phyloP scores from a whole-genome alignment of 805 yeast genomes.

The Maudiozyma barnettii region DNA sequence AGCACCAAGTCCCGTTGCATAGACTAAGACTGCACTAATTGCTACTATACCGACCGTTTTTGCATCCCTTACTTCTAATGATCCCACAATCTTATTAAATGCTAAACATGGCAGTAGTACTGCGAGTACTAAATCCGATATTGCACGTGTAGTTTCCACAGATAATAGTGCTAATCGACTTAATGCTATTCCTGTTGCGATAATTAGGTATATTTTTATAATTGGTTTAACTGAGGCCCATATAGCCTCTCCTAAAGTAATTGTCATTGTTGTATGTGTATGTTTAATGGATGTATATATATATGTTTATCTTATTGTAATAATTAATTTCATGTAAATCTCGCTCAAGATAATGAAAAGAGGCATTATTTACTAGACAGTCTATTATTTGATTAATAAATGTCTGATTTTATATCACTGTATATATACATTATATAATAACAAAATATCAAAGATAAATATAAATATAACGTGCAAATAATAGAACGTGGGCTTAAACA shows the following conservation, averaged over 20 bases:
- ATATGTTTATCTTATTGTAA: no score
- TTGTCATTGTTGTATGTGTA: conserved; percentile 16
- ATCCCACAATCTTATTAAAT: conserved; percentile 51
- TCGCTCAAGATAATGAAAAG: no score
- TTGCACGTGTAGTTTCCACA: conserved; percentile 51
- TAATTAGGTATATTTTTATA: conserved; percentile 62
- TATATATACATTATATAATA: no score
- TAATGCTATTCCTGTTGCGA: conserved; percentile 50
- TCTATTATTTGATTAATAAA: no score
- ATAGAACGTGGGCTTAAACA: no score
- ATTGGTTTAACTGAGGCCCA: conserved; percentile 63
- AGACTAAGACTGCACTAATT: conserved; percentile 42
- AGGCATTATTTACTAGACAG: no score
- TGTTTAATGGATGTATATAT: not conserved
- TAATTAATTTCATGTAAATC: no score
- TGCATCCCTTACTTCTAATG: conserved; percentile 53
- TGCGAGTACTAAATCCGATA: conserved; percentile 54
- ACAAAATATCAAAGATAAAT: no score
- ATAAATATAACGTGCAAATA: no score
- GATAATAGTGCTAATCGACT: conserved; percentile 50
- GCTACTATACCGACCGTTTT: conserved; percentile 60
- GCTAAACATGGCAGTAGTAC: conserved; percentile 59
- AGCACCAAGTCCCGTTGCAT: conserved; percentile 39
- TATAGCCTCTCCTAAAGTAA: conserved; percentile 26
- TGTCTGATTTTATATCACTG: no score